phyloP scores from a whole-genome alignment of 352 stramenopile species.

The Pythium vanterpoolii region DNA sequence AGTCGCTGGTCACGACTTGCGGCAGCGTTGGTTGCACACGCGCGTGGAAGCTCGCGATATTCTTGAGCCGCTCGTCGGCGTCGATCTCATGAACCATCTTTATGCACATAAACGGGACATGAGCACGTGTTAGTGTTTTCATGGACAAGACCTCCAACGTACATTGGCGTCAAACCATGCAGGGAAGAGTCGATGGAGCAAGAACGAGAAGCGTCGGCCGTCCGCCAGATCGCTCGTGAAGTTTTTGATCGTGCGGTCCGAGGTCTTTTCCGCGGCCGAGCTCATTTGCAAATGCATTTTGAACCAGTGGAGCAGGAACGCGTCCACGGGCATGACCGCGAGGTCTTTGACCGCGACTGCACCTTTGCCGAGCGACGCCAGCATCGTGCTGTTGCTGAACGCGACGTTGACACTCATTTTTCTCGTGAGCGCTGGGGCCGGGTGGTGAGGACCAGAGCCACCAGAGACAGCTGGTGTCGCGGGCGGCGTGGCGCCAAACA shows the following conservation, averaged over 20 bases:
- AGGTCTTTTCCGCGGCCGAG: slow-evolving; percentile 53
- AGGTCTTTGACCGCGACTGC: slow-evolving; percentile 57
- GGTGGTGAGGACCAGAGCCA: no score
- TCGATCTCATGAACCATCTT: slow-evolving; percentile 83
- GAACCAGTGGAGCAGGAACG: slow-evolving; percentile 72
- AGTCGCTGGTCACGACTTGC: slow-evolving; percentile 66
- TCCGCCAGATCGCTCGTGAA: slow-evolving; percentile 72
- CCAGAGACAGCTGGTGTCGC: slow-evolving; percentile 1
- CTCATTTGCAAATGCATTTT: slow-evolving; percentile 69
- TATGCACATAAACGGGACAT: not conserved
- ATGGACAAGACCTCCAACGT: not conserved
- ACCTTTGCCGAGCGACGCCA: slow-evolving; percentile 21
- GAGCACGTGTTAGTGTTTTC: not conserved
- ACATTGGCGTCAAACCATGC: slow-evolving; percentile 67
- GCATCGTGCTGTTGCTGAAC: slow-evolving; percentile 23
- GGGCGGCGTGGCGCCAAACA: slow-evolving; percentile 4
- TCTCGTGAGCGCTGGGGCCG: not conserved
- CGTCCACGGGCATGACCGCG: slow-evolving; percentile 69
- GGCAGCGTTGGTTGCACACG: slow-evolving; percentile 65
- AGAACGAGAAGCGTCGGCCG: slow-evolving; percentile 58
- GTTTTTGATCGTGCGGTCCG: slow-evolving; percentile 74
- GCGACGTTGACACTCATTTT: slow-evolving; percentile 18
- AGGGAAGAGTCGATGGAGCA: slow-evolving; percentile 72
- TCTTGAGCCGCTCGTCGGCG: slow-evolving; percentile 59
- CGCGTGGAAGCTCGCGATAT: slow-evolving; percentile 64